These are phyloP conservation scores for Penicillium sp. DNA, from an alignment of 2,329 filamentous ascomycete species.

Conservation along the genomic window DNA sequence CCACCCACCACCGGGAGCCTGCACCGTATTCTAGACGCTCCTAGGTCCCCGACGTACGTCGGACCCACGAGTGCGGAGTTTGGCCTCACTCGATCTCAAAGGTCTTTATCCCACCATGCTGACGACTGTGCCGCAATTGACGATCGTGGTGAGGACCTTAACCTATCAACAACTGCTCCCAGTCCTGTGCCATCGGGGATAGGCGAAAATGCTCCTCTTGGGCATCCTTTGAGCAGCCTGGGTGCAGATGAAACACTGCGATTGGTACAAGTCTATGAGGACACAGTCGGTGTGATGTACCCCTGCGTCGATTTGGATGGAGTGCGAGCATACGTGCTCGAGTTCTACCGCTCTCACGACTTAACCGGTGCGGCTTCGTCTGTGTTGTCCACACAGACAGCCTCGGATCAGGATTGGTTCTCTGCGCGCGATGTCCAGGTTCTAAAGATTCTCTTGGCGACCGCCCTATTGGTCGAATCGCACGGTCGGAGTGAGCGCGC, in stretches of 20 bases:
- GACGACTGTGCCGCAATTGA: not conserved
- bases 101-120: not conserved
- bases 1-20: slow-evolving; percentile 14
- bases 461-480: slow-evolving; percentile 69
- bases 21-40: slow-evolving; percentile 32
- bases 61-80: slow-evolving; percentile 39
- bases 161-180: slow-evolving; percentile 16
- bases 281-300: slow-evolving; percentile 87
- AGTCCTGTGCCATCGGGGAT: slow-evolving; percentile 26
- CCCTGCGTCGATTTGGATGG: slow-evolving; percentile 72
- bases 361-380: not conserved
- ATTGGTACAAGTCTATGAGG: slow-evolving; percentile 73
- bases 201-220: slow-evolving; percentile 34
- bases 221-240: slow-evolving; percentile 73
- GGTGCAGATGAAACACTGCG: slow-evolving; percentile 73
- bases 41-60: slow-evolving; percentile 33
- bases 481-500: slow-evolving; percentile 67
- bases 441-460: slow-evolving; percentile 77
- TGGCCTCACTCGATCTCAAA: slow-evolving; percentile 24
- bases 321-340: slow-evolving; percentile 52
- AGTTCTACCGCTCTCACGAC: slow-evolving; percentile 20
- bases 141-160: slow-evolving; percentile 18
- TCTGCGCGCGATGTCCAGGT: slow-evolving; percentile 57
- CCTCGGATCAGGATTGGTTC: slow-evolving; percentile 35
- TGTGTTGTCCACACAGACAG: not conserved